Conservation (phyloP, 768 basidiomycete species). For the Tulasnella calospora region DNA sequence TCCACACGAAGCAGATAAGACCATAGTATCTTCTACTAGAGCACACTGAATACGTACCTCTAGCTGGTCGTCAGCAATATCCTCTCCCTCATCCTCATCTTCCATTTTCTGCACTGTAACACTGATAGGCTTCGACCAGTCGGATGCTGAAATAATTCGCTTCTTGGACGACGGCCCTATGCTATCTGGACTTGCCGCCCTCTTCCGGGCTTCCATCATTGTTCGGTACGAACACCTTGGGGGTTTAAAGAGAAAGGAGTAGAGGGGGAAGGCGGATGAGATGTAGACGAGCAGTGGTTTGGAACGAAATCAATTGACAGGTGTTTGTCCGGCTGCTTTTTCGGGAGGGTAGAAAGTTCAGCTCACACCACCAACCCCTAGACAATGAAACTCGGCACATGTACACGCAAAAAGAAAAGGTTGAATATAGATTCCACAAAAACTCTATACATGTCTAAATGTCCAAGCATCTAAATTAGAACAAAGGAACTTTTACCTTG, state of each 20-base stretch:
- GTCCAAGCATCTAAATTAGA: slow-evolving; percentile 11
- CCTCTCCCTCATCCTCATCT: slow-evolving; percentile 19
- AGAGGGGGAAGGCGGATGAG: not conserved
- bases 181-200: slow-evolving; percentile 23
- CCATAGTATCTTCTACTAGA: slow-evolving; percentile 21
- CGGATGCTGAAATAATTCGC: slow-evolving; percentile 21
- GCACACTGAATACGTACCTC: not conserved
- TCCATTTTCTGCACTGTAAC: not conserved
- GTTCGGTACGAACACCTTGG: not conserved
- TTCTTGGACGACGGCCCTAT: slow-evolving; percentile 15
- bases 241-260: not conserved
- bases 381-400: not conserved
- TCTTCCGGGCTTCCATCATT: slow-evolving; percentile 24
- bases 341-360: not conserved
- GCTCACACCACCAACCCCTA: not conserved
- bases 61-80: not conserved
- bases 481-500: slow-evolving; percentile 17
- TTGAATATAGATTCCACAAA: not conserved
- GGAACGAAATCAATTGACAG: slow-evolving; percentile 9
- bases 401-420: not conserved
- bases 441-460: not conserved
- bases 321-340: not conserved
- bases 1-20: not conserved
- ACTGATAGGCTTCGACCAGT: slow-evolving; percentile 19
- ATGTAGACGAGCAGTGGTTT: not conserved